Conservation (phyloP, 495 filamentous ascomycete species). For the Talaromyces borbonicus region DNA sequence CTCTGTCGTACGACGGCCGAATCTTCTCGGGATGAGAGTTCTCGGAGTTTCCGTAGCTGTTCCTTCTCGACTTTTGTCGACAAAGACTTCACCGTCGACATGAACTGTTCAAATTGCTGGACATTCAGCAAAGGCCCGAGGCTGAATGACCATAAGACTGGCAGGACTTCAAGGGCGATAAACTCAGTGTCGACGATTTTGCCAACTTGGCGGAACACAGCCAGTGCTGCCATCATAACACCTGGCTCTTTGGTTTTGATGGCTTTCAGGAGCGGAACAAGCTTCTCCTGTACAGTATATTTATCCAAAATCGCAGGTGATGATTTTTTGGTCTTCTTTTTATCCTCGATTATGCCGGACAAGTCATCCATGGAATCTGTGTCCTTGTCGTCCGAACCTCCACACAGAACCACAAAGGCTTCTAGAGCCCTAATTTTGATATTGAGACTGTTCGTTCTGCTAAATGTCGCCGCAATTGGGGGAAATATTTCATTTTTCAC, state of each 20-base stretch:
- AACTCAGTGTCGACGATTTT: constrained; percentile 82
- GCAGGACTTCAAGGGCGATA: constrained; percentile 81
- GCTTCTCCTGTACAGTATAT: constrained; percentile 94
- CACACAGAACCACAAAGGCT: constrained; percentile 82
- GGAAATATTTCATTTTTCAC: constrained; percentile 95
- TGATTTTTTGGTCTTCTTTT: constrained; percentile 41
- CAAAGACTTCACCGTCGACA: constrained; percentile 74
- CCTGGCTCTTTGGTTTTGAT: constrained; percentile 98
- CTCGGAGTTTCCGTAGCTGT: constrained; percentile 75
- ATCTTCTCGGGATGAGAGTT: constrained; percentile 51
- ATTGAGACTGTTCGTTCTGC: constrained; percentile 79
- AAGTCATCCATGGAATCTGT: constrained; percentile 54
- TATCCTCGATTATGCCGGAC: constrained; percentile 47
- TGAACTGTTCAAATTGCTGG: constrained; percentile 78
- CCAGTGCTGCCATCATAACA: constrained; percentile 89
- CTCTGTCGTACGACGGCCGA: constrained; percentile 29
- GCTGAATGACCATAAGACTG: constrained; percentile 83
- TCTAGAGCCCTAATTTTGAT: constrained; percentile 90
- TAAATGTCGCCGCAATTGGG: constrained; percentile 78
- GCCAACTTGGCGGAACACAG: constrained; percentile 75
- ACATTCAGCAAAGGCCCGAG: constrained; percentile 82
- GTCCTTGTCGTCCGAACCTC: constrained; percentile 42
- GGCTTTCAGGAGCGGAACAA: constrained; percentile 77
- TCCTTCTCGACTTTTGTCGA: constrained; percentile 76
- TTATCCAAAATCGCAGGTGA: constrained; percentile 81